Base-by-base conservation (phyloP, 306 rosid genomes). In the Hippophae tibetana region DNA sequence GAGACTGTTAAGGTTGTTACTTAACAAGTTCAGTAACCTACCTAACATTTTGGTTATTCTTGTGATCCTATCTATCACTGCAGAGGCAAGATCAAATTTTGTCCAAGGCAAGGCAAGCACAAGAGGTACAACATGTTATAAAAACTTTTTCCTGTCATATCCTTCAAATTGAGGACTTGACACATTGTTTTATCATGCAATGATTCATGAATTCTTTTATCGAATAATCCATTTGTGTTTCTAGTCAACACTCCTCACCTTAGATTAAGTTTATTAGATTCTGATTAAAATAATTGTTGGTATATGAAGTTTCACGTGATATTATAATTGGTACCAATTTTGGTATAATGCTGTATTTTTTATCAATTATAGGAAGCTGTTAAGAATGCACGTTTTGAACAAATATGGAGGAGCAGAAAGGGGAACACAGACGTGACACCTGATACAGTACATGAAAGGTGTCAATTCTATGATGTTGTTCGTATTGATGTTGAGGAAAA, bases 371-470 rank as follows among this genome's bases (percentile, higher is more conserved):
- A 87, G 96, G 72, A 70, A 62, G 63, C 52, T 9, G 89, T 84
- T 47, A 83, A 85, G 78, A 76, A 82, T 80, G 93, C 95, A 47
- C 96, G 96, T 62, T 92, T 88, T 79, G 85, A 92, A 66, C 98
- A 92, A 79, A 78, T 92, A 81, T 92, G 95, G 98, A 87, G 84
- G 76, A 85, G 95, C 57, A 78, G 98, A 72, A 83, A 71, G 68
- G 89, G 72, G 23, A 71, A 72, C 68, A 69, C 73, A 60, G 86
- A 77, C 62, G 67, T 71, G 62, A 57, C 42, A 8, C 69, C 74
- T 56, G 80, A 70, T 13, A 77, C 74, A 62, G 65, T 92, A 49
- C 84, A 72, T 54, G 93, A 78, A 64, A 74, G 80, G 63, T 92
- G 90, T 70, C 79, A 75, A 27, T 76, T 92, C 69, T 92, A 92